These are phyloP conservation scores for Ustilago shanxiensis DNA, from an alignment of 1,284 basidiomycete genomes.

Conservation along the genomic window DNA sequence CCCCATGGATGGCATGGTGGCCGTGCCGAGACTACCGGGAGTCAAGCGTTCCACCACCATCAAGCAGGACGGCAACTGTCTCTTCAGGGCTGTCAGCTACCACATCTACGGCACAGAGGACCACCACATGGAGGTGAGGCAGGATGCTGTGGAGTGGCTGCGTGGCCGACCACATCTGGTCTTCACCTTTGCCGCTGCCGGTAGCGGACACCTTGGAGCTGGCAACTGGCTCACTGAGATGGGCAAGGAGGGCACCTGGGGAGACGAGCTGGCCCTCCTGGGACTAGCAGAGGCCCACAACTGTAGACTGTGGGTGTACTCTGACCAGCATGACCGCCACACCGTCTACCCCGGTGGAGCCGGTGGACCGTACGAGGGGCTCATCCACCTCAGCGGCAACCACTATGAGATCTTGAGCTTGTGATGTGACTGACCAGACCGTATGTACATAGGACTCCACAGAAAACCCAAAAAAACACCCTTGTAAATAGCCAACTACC, in stretches of 20 bases:
- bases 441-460: slow-evolving; percentile 3
- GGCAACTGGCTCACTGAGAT: not conserved
- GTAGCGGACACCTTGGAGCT: not conserved
- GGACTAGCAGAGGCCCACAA: not conserved
- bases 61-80: not conserved
- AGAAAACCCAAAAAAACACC: not conserved
- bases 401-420: not conserved
- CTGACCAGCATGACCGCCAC: not conserved
- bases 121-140: not conserved
- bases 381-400: not conserved
- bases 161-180: not conserved
- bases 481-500: not conserved
- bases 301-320: not conserved
- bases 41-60: not conserved
- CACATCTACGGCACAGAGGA: not conserved
- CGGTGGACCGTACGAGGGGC: not conserved
- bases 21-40: not conserved
- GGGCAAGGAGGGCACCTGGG: not conserved
- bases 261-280: not conserved
- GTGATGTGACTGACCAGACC: not conserved
- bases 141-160: not conserved
- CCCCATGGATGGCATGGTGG: not conserved
- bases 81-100: not conserved
- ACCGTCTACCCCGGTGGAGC: not conserved
- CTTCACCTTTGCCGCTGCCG: not conserved